Conservation (phyloP, 805 yeast genomes). For the Kluyveromyces dobzhanskii region DNA sequence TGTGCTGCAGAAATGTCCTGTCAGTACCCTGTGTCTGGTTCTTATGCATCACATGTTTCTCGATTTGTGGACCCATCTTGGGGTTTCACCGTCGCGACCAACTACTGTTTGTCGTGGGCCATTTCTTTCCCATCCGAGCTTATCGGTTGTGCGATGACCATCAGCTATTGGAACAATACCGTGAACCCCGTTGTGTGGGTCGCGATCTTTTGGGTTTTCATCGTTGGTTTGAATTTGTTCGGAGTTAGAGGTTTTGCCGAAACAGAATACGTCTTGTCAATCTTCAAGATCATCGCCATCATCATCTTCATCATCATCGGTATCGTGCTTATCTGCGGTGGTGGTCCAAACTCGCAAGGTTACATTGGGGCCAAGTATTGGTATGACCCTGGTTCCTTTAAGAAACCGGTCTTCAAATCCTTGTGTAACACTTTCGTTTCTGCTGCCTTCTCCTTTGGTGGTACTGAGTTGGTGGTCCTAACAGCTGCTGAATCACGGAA, state of each 20-base stretch:
- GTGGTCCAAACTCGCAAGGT: conserved; percentile 36
- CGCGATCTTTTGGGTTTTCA: conserved; percentile 39
- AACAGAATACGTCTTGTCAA: conserved; percentile 42
- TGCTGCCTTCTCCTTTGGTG: conserved; percentile 47
- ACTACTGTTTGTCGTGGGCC: conserved; percentile 43
- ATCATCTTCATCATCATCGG: conserved; percentile 48
- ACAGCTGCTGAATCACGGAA: conserved; percentile 41
- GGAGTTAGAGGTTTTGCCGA: conserved; percentile 49
- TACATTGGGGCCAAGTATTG: conserved; percentile 40
- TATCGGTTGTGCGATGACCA: conserved; percentile 45
- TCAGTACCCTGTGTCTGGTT: conserved; percentile 57
- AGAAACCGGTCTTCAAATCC: conserved; percentile 40
- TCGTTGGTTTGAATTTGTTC: conserved; percentile 40
- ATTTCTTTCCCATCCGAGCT: conserved; percentile 43
- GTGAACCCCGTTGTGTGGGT: conserved; percentile 40
- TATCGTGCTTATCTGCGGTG: conserved; percentile 38
- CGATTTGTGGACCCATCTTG: conserved; percentile 49
- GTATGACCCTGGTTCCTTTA: conserved; percentile 56
- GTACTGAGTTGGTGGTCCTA: conserved; percentile 43
- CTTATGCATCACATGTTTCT: conserved; percentile 49
- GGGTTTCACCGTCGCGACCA: conserved; percentile 57
- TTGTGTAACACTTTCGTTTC: conserved; percentile 45
- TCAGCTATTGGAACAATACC: conserved; percentile 39
- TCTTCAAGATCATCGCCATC: conserved; percentile 41
- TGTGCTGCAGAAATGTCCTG: conserved; percentile 56